These are phyloP conservation scores for Plenodomus biglobosus DNA, from an alignment of 2,329 filamentous ascomycete genomes.

Conservation along the genomic window DNA sequence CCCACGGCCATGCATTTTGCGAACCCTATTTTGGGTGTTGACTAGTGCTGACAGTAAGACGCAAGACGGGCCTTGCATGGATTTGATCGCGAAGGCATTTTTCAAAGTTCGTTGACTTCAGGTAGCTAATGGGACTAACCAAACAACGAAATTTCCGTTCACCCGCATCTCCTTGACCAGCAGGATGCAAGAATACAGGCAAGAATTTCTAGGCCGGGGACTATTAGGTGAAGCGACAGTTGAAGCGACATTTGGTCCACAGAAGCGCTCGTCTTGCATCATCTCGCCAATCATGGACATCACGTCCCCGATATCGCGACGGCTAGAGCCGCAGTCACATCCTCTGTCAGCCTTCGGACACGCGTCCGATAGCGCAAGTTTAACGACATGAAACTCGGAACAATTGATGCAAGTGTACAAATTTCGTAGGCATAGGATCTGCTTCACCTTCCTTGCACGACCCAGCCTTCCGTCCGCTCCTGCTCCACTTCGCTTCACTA, in stretches of 20 bases:
- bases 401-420: not conserved
- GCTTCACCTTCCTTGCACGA: no score
- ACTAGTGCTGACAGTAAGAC: not conserved
- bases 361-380: not conserved
- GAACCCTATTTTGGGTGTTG: not conserved
- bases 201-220: not conserved
- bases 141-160: no score
- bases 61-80: not conserved
- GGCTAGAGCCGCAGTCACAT: slow-evolving; percentile 12
- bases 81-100: not conserved
- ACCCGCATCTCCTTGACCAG: not conserved
- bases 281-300: not conserved
- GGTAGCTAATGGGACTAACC: no score
- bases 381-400: not conserved
- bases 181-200: not conserved
- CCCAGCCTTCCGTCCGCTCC: not conserved
- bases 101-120: not conserved
- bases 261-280: not conserved
- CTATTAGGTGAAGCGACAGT: not conserved
- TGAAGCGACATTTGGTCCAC: no score
- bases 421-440: no score
- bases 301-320: slow-evolving; percentile 4
- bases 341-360: not conserved
- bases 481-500: not conserved
- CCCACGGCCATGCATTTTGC: not conserved